Percentiles rank a stretch among this genome's conserved stretches.
Evolutionary conservation across 177 flowering plant genomes (phyloP).

Genomic region (Vitis hybrid): DNA sequence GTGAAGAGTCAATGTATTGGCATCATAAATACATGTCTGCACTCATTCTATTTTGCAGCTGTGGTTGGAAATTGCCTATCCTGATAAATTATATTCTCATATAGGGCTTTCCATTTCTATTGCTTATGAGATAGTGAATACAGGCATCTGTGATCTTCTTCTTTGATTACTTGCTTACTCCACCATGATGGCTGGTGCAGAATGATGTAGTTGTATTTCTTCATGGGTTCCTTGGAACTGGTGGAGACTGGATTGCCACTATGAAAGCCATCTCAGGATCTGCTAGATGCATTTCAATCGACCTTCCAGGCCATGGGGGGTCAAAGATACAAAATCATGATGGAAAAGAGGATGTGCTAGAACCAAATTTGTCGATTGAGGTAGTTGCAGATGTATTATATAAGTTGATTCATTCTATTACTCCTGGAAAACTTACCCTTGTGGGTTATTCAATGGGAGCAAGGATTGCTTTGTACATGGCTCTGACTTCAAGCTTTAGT

Average conservation of each 20-base stretch:
- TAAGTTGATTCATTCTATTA: conserved; percentile 41
- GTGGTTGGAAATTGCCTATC: no score
- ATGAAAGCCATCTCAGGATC: conserved; percentile 82
- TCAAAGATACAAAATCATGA: conserved; percentile 35
- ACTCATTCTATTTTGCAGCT: no score
- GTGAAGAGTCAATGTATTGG: no score
- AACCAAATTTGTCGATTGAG: conserved; percentile 53
- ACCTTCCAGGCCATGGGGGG: conserved; percentile 93
- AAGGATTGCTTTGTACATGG: conserved; percentile 79
- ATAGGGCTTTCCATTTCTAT: no score
- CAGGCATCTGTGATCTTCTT: no score
- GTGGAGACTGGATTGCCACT: conserved; percentile 82
- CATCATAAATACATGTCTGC: no score
- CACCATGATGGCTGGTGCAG: conserved; percentile 40
- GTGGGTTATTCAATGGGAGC: conserved; percentile 99
- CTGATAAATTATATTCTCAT: no score
- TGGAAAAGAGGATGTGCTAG: conserved; percentile 15
- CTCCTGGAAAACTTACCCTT: conserved; percentile 52
- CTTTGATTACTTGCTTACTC: conserved; percentile 8
- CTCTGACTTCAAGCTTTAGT: conserved; percentile 41
- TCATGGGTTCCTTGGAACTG: conserved; percentile 95
- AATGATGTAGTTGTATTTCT: conserved; percentile 54
- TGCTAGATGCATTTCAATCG: conserved; percentile 79
- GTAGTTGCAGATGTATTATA: conserved; percentile 44
- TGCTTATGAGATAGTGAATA: no score